Evolutionary conservation across 805 yeast species (phyloP), one percentile per base, ranked within the genome.

Genomic region (Isabelozyma rhagii): DNA sequence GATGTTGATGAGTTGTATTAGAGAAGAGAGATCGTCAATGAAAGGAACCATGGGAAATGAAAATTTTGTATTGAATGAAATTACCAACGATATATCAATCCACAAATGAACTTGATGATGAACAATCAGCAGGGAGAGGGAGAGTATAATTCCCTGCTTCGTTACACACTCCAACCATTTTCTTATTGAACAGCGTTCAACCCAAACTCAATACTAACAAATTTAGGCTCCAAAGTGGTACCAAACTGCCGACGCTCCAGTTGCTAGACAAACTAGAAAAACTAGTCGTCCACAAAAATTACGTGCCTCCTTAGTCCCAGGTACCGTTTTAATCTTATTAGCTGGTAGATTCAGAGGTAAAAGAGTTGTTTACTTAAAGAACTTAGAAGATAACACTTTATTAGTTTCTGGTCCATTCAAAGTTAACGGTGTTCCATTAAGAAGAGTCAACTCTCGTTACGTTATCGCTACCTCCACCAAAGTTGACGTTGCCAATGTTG

Each of bases 301-400:
- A 78, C 91, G 98, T 79, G 83, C 96, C 69, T 87, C 97, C 58
- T 82, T 93, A 71, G 96, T 88, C 64, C 97, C 97, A 78, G 99
- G 99, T 77, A 88, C 97, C 71, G 97, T 93, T 64, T 83, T 94
- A 75, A 93, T 93, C 78, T 81, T 93, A 76, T 85, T 93, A 74
- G 97, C 98, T 69, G 99, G 99, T 75, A 90, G 97, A 80, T 93
- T 91, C 96, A 89, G 99, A 81, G 99, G 99, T 78, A 94, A 93
- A 89, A 92, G 98, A 82, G 99, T 94, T 68, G 98, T 93, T 61
- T 88, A 87, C 87, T 86, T 93, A 77, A 93, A 93, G 87, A 80
- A 87, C 78, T 84, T 94, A 73, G 97, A 91, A 81, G 98, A 94
- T 85, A 89, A 90, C 90, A 93, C 97, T 60, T 82, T 93, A 69